These are phyloP conservation scores for Litsea cubeba DNA, from an alignment of 164 flowering plant species.

Conservation along the genomic window DNA sequence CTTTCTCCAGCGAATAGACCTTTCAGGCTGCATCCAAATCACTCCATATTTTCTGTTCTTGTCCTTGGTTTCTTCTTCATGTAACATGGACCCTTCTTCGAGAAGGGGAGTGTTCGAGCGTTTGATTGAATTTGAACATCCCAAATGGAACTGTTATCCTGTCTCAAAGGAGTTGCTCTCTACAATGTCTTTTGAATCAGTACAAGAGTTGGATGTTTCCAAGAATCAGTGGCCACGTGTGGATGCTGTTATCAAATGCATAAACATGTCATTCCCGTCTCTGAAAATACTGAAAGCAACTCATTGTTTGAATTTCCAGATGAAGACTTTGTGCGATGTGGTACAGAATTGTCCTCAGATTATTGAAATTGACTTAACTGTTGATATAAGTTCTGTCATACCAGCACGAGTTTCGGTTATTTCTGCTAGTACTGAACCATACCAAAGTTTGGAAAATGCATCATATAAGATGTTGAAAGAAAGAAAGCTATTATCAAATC, in stretches of 20 bases:
- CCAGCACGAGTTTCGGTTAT: slow-evolving; percentile 26
- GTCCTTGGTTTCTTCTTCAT: slow-evolving; percentile 47
- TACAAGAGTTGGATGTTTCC: slow-evolving; percentile 60
- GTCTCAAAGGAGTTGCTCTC: slow-evolving; percentile 18
- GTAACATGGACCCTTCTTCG: slow-evolving; percentile 18
- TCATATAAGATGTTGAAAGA: slow-evolving; percentile 3
- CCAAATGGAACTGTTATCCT: slow-evolving; percentile 5
- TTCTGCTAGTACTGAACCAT: slow-evolving; percentile 11
- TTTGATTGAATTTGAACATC: slow-evolving; percentile 17
- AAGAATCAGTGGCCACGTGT: slow-evolving; percentile 47
- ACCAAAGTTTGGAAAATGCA: slow-evolving; percentile 1
- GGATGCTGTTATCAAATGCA: slow-evolving; percentile 39
- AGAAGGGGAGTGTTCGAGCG: slow-evolving; percentile 22
- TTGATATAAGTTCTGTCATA: slow-evolving; percentile 49
- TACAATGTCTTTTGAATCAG: slow-evolving; percentile 43
- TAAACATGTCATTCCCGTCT: slow-evolving; percentile 64
- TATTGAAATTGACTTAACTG: slow-evolving; percentile 50
- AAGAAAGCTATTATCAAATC: slow-evolving; percentile 24
- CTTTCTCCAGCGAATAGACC: slow-evolving; percentile 53
- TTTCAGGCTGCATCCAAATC: slow-evolving; percentile 73
- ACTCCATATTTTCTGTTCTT: slow-evolving; percentile 37
- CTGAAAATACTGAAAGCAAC: slow-evolving; percentile 53
- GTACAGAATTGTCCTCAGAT: slow-evolving; percentile 41
- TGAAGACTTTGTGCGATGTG: slow-evolving; percentile 27
- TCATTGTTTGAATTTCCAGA: slow-evolving; percentile 39